Evolutionary conservation across 2,329 filamentous ascomycete species (phyloP), one percentile per base, ranked within the genome.

Genomic region (Aspergillus jensenii): DNA sequence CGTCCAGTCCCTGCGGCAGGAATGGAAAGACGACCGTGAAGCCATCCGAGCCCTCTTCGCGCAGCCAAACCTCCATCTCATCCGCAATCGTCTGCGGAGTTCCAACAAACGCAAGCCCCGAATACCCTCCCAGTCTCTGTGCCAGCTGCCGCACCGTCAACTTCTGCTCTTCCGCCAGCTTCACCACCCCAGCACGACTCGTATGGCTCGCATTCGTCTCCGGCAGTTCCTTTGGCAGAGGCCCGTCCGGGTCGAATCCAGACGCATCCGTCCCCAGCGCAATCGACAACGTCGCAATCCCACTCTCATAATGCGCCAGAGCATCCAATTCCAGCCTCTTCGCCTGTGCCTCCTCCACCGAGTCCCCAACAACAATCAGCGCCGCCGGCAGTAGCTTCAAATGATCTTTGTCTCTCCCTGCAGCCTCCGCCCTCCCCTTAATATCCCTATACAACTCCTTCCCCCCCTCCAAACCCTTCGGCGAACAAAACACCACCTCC

Each of bases 151-250:
- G 72, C 2, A 84, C 78, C 0, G 80, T 83, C 50, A 84, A 62
- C 0, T 74, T 74, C 56, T 83, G 80, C 1, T 74, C 65, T 46
- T 69, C 63, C 0, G 79, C 81, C 2, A 84, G 68, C 58, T 73
- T 77, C 3, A 82, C n/a, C 8, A 79, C 78, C 0, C 71, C 66
- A 6, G 73, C 80, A 1, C 80, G 76, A 11, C 72, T 65, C 0
- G 80, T 81, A 66, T 83, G 82, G 72, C 81, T 84, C 2, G 78
- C 81, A 59, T 84, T 84, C 0, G 81, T 84, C 48, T 83, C 80
- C 0, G 82, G 81, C 2, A 84, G 64, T 5, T 83, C 76, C 0
- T 66, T 65, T 1, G 82, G 82, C 5, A 85, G 68, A 1, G 78
- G 79, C 0, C 68, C 75, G 61, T 84, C 81, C 0, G 80, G 81